Base-by-base conservation (phyloP, 2,329 filamentous ascomycete species). In the Lecanoromycetidae sp. region DNA sequence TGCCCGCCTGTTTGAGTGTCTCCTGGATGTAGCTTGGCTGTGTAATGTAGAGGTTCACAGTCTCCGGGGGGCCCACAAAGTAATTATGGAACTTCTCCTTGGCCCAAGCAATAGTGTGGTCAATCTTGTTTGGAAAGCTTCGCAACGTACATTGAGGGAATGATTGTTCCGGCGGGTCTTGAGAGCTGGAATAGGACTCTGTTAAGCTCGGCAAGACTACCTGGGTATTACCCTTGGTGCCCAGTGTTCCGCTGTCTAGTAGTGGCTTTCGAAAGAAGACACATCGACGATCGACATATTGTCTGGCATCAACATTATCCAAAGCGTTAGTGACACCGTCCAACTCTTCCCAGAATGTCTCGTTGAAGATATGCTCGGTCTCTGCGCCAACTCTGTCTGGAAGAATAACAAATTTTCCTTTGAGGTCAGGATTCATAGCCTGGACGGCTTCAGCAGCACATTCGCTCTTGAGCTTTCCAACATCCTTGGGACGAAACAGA, bases 131-230 rank as follows among this genome's bases (percentile, higher is more conserved):
- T 50, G 91, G 91, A 73, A 98, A 98, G 66, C 88, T 95, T 61
- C 86, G 80, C 52, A 98, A 75, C 4, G 91, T 96, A 66, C 91
- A 98, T 88, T 96, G 96, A 0, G 91, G 91, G 75, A 98, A 96
- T 1, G 91, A 94, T 70, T 95, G 87, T 73, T 98, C 93, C 0
- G 91, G 91, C 1, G 91, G 91, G 63, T 98, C 93, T 63, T 95
- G 90, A 17, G 91, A 96, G 59, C 82, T 87, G 1, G 91, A 95
- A 70, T 98, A 98, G 1, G 91, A 96, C 66, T 98, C 93, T 1
- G 91, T 96, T 54, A 95, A 70, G 57, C 79, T 77, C 9, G 91
- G 93, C 48, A 98, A 75, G 40, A 98, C 80, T 50, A 98, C 91
- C 61, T 98, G 91, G 5, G 87, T 94, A 69, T 98, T 98, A 60